Base-by-base conservation (phyloP, 169 alveolate genomes). In the Plasmodium vivax region DNA sequence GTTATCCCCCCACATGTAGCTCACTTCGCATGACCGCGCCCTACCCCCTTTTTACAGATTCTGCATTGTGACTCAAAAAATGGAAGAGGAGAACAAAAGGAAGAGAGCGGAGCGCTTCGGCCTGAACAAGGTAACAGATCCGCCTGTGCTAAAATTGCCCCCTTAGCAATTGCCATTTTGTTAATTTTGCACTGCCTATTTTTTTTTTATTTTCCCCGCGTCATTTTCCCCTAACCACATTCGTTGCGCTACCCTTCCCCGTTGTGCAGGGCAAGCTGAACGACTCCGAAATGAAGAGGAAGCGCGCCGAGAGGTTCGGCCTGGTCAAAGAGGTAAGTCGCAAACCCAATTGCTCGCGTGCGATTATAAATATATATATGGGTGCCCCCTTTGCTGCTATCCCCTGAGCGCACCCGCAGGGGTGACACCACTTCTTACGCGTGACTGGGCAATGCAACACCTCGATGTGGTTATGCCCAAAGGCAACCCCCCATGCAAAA, bases 31-130 rank as follows among this genome's bases (percentile, higher is more conserved):
- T 51, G 62, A 51, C 3, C 58, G 58, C 58, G 4, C 58, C 8
- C 23, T 58, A 56, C 82, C 82, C 41, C 73, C 14, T 58, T 16
- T 56, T 27, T 88, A 16, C 73, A 90, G 94, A 80, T 90, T 90
- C 82, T 74, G 91, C 58, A 90, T 90, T 62, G 91, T 90, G 30
- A 90, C 94, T 3, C 83, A 90, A 7, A 80, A 80, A 90, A 90
- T 90, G 94, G 94, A 90, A 62, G 90, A 90, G 58, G 94, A 90
- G 43, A 90, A 90, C 54, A 90, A 80, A 68, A 90, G 34, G 75
- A 90, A 79, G 74, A 80, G 94, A 90, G 94, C 88, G n/a, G 94
- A 90, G 43, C 88, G 94, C 54, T 90, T 90, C 72, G 94, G 94
- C 72, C 23, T 90, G 83, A 90, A 68, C 32, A 19, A 27, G 91